Evolutionary conservation across 345 rosid genomes (phyloP).

Genomic region (Pelargonium nanum): DNA sequence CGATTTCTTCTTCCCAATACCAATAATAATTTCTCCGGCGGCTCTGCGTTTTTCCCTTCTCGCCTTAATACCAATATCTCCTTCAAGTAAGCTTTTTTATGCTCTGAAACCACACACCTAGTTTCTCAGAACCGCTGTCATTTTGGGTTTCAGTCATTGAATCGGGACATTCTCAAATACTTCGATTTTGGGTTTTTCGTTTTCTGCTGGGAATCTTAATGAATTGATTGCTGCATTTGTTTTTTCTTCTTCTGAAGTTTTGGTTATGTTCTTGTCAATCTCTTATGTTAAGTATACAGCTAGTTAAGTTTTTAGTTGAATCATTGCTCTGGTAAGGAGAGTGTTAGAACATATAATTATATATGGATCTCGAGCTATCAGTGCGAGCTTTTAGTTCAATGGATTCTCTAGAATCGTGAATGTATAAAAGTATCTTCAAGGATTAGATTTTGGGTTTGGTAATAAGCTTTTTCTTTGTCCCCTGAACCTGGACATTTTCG

Average conservation of each 20-base stretch:
- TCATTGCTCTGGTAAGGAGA: no score
- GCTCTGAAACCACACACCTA: neutral
- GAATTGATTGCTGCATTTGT: neutral
- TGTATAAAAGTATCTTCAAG: no score
- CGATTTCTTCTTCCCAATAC: neutral
- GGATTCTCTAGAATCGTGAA: no score
- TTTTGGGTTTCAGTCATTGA: neutral
- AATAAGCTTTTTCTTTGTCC: no score
- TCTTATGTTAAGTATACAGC: neutral
- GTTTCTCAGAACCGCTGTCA: no score
- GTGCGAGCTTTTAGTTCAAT: no score
- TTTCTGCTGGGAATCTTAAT: neutral
- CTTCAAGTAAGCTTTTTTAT: conserved; percentile 23
- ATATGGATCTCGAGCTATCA: no score
- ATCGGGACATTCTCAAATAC: neutral
- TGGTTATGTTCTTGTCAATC: neutral
- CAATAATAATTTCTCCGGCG: conserved; percentile 3
- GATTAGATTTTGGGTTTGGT: no score
- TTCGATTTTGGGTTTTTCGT: neutral
- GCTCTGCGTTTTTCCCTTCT: conserved; percentile 30
- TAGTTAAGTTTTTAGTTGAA: neutral
- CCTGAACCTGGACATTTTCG: no score
- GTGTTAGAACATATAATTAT: no score
- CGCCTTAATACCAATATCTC: conserved; percentile 10
- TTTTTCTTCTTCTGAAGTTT: neutral